A percentile compares a stretch with the other conserved stretches of the same genome.
Evolutionary conservation across 2,329 filamentous ascomycete genomes (phyloP).

Genomic region (Fusarium brachygibbosum): DNA sequence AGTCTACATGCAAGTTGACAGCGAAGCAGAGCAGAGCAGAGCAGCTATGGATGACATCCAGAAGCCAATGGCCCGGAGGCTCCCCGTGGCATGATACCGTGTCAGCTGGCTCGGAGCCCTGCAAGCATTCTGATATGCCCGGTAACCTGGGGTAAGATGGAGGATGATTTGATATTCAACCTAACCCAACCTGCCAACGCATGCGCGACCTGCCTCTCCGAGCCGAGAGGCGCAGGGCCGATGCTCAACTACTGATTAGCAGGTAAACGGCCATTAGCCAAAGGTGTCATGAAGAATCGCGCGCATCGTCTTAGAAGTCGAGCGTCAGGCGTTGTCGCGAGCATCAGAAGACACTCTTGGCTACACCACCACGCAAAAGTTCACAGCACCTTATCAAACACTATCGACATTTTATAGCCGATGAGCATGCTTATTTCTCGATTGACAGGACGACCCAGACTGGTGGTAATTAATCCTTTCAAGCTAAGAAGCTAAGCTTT

Average conservation of each 20-base stretch:
- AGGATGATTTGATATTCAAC: conserved; percentile 9
- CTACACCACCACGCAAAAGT: conserved; percentile 8
- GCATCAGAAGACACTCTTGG: conserved; percentile 25
- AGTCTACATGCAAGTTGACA: conserved; percentile 17
- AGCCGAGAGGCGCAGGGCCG: conserved; percentile 21
- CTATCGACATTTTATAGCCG: not conserved
- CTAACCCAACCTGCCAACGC: not conserved
- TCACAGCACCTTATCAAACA: not conserved
- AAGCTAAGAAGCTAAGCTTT: conserved; percentile 2
- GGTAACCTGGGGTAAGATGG: conserved; percentile 35
- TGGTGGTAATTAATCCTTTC: conserved; percentile 4
- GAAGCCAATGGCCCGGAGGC: conserved; percentile 17
- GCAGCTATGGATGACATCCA: conserved; percentile 1
- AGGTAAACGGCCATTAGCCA: conserved; percentile 10
- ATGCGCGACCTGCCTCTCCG: conserved; percentile 21
- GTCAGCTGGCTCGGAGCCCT: conserved; percentile 32
- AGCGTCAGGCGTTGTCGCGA: conserved; percentile 1
- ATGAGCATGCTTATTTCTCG: not conserved
- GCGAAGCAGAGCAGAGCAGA: conserved; percentile 6
- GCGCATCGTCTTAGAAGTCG: conserved; percentile 8
- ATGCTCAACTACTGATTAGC: conserved; percentile 23
- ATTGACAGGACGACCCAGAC: conserved; percentile 6
- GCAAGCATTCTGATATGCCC: conserved; percentile 21
- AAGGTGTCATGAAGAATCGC: conserved; percentile 1
- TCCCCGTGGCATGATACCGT: conserved; percentile 34